A percentile compares a stretch with the other conserved stretches of the same genome.
phyloP scores from a whole-genome alignment of 495 filamentous ascomycete species.

The Hyaloscypha hepaticicola region DNA sequence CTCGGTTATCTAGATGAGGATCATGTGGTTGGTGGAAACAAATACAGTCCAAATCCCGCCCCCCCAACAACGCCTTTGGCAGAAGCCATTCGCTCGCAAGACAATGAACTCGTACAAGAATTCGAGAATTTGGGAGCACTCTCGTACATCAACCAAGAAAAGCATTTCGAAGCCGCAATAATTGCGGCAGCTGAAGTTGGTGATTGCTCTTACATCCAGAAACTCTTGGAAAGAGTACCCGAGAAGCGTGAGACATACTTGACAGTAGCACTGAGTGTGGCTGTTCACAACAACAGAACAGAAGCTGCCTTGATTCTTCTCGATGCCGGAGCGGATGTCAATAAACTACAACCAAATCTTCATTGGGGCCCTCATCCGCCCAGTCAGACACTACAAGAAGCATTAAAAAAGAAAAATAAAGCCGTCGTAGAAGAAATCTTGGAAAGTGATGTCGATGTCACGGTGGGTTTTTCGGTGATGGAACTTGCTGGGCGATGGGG shows the following conservation, averaged over 20 bases:
- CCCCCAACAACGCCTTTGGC: conserved; percentile 2
- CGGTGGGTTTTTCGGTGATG: neutral
- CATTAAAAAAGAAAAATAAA: neutral
- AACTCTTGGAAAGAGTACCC: neutral
- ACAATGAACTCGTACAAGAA: neutral
- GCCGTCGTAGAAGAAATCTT: neutral
- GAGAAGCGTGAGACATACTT: neutral
- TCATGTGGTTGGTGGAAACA: neutral
- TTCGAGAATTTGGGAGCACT: conserved; percentile 2
- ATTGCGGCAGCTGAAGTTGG: conserved; percentile 4
- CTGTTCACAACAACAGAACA: neutral
- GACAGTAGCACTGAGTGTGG: neutral
- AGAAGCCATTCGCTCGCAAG: conserved; percentile 2
- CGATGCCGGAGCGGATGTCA: neutral
- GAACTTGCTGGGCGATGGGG: neutral
- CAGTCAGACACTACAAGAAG: neutral
- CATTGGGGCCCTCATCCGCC: neutral
- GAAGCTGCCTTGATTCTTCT: conserved; percentile 3
- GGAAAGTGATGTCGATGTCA: neutral
- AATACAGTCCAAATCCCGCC: neutral
- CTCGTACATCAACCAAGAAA: neutral
- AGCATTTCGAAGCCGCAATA: neutral
- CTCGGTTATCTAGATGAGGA: neutral
- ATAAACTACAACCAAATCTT: no score
- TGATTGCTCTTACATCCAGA: neutral